A percentile compares a stretch with the other conserved stretches of the same genome.
phyloP scores from a whole-genome alignment of 169 alveolate species.

The Plasmodium fragile region DNA sequence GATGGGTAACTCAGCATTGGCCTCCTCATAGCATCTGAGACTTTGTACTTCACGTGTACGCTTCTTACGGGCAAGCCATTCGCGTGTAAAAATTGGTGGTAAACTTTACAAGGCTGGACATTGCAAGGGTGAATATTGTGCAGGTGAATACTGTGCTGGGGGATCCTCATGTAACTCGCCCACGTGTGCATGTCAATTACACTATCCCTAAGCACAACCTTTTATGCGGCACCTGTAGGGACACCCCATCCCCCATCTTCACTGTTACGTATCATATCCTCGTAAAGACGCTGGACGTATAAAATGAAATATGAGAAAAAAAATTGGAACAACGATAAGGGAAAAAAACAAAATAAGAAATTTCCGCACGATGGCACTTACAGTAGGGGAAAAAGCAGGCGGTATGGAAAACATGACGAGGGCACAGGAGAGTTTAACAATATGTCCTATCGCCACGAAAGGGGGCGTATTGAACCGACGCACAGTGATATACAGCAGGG shows the following conservation, averaged over 20 bases:
- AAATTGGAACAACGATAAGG: constrained; percentile 52
- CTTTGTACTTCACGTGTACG: background rate
- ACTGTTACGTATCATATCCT: background rate
- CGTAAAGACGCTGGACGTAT: background rate
- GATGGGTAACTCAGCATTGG: background rate
- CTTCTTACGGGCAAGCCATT: background rate
- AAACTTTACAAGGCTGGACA: background rate
- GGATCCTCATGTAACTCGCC: background rate
- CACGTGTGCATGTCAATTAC: background rate
- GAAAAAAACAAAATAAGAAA: background rate
- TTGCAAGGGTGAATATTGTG: background rate
- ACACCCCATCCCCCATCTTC: background rate
- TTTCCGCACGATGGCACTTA: background rate
- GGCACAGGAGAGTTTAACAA: background rate
- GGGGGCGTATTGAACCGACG: background rate
- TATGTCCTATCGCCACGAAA: background rate
- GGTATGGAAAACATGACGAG: constrained; percentile 14
- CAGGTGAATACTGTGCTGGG: background rate
- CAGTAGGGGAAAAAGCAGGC: background rate
- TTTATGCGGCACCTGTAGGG: background rate
- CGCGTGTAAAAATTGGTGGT: background rate
- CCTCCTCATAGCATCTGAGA: background rate
- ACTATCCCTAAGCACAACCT: background rate
- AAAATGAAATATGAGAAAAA: constrained; percentile 72
- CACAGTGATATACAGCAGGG: background rate